phyloP scores from a whole-genome alignment of 164 flowering plant species.

The Chimonanthus praecox region DNA sequence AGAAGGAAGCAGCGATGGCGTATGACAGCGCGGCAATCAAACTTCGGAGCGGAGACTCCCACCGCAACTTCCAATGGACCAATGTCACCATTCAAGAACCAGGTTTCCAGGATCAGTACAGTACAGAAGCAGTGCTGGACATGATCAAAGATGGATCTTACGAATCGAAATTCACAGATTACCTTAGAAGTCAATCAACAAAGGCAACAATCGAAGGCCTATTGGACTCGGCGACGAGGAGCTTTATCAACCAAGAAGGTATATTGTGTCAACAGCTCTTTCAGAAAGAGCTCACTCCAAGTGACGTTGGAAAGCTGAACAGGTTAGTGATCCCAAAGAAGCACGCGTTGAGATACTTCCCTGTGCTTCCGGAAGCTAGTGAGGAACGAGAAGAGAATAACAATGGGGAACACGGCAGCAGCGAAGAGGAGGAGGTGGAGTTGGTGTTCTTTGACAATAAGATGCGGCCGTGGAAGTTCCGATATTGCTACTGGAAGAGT shows the following conservation, averaged over 20 bases:
- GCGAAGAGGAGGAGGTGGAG: conserved; percentile 25
- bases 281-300: conserved; percentile 79
- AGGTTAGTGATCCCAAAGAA: conserved; percentile 81
- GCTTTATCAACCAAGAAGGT: conserved; percentile 10
- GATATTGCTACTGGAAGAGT: conserved; percentile 86
- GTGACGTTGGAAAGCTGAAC: conserved; percentile 86
- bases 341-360: conserved; percentile 54
- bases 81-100: conserved; percentile 30
- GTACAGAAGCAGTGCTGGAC: conserved; percentile 27
- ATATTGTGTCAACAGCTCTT: conserved; percentile 37
- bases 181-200: conserved; percentile 12
- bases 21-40: conserved; percentile 58
- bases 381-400: neutral
- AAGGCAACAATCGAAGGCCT: conserved; percentile 2
- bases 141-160: conserved; percentile 67
- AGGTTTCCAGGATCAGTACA: conserved; percentile 30
- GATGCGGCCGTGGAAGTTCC: conserved; percentile 55
- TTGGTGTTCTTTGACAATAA: conserved; percentile 40
- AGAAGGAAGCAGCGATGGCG: conserved; percentile 60
- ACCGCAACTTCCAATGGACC: conserved; percentile 46
- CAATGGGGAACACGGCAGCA: conserved; percentile 11
- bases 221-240: neutral
- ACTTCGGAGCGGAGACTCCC: conserved; percentile 36
- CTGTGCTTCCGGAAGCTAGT: conserved; percentile 18
- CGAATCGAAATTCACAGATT: conserved; percentile 31